A percentile compares a stretch with the other conserved stretches of the same genome.
phyloP scores from a whole-genome alignment of 1,284 basidiomycete species.

The Malassezia sp. region DNA sequence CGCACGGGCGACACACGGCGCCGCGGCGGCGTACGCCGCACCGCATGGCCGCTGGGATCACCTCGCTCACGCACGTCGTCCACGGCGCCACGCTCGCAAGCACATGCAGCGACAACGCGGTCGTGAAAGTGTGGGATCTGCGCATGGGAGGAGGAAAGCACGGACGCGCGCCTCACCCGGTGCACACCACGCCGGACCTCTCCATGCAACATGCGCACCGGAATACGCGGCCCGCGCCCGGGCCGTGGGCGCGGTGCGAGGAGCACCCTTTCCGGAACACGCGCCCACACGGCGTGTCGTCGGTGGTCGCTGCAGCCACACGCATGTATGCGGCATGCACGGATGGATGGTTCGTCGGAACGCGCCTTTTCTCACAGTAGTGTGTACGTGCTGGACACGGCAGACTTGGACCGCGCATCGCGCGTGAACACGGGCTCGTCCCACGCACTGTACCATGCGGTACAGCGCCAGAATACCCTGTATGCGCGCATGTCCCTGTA shows the following conservation, averaged over 20 bases:
- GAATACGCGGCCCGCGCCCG: no score
- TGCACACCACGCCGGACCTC: no score
- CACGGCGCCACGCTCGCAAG: constrained; percentile 29
- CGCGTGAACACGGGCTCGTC: background rate
- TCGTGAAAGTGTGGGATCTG: constrained; percentile 42
- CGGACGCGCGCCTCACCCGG: no score
- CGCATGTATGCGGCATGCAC: constrained; percentile 34
- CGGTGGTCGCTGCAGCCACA: constrained; percentile 22
- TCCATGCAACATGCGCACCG: no score
- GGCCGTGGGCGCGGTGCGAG: constrained; percentile 1
- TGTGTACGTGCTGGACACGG: constrained; percentile 6
- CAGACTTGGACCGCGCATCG: background rate
- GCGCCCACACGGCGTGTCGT: constrained; percentile 37
- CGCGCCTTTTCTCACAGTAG: constrained; percentile 17
- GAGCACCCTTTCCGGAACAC: constrained; percentile 19
- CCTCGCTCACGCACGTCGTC: constrained; percentile 27
- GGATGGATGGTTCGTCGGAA: constrained; percentile 27
- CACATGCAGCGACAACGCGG: constrained; percentile 30
- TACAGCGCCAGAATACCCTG: constrained; percentile 38
- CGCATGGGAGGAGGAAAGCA: no score
- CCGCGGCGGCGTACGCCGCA: background rate
- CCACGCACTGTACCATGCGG: constrained; percentile 21
- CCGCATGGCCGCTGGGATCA: constrained; percentile 24
- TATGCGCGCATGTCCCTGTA: constrained; percentile 38
- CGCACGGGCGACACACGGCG: constrained; percentile 21